Evolutionary conservation across 2,329 filamentous ascomycete species (phyloP), one percentile per base, ranked within the genome.

Genomic region (Aureobasidium subglaciale): DNA sequence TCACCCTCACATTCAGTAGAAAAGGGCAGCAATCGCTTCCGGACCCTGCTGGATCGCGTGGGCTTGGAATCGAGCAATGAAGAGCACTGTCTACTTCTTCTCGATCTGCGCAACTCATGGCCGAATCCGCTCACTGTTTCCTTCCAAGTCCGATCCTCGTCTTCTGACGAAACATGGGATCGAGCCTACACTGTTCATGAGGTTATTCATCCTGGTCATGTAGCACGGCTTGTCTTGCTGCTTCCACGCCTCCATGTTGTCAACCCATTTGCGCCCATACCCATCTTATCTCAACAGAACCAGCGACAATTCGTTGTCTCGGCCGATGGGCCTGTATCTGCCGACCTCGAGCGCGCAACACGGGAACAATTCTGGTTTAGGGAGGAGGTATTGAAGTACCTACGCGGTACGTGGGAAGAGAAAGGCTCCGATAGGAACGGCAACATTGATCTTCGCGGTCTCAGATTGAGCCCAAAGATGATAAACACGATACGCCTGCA

Each of bases 291-390:
- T 61, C 86, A 87, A 0, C 84, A 86, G 0, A 84, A 86, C n/a
- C 86, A 90, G 65, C 82, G 90, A n/a, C 91, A 96, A 66, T 96
- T 95, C 64, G 88, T 96, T 27, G 88, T 96, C 40, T 93, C 87
- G 69, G 82, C 85, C 15, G 85, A 83, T 65, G 88, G 88, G 63
- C 82, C 91, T 56, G 34, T 56, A 6, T 85, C 87, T 0, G 87
- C 89, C 0, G 89, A 93, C 60, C 81, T 80, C 40, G 91, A 96
- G 71, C 82, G 87, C 30, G 81, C 84, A 11, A 86, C 80, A 58
- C 79, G 91, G 50, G 90, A 96, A 71, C 83, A 85, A 0, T 96
- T 96, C 68, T 96, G 91, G 91, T 96, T 90, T 69, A 83, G 90
- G 15, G 88, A 95, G 68, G 84, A 83, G 65, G 79, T 96, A 2